A percentile compares a stretch with the other conserved stretches of the same genome.
These are phyloP conservation scores for Neopestalotiopsis clavispora DNA, from an alignment of 2,329 filamentous ascomycete genomes.

Conservation along the genomic window DNA sequence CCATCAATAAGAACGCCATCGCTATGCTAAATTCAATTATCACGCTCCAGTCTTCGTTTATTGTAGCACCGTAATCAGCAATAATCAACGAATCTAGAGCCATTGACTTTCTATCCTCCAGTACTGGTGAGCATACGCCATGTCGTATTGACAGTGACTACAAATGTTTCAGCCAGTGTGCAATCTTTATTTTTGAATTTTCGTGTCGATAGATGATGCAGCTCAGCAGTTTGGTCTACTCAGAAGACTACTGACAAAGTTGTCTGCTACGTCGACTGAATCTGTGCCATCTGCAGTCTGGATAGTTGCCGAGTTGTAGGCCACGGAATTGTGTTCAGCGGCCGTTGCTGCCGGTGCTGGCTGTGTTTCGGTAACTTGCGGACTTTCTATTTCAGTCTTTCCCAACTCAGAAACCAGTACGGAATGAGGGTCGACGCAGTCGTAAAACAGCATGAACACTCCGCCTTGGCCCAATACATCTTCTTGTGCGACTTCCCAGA, in stretches of 20 bases:
- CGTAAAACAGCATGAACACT: conserved; percentile 98
- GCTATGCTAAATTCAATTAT: conserved; percentile 9
- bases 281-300: no score
- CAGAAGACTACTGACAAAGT: conserved; percentile 2
- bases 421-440: conserved; percentile 65
- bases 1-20: conserved; percentile 3
- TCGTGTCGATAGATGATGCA: not conserved
- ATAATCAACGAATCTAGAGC: not conserved
- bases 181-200: no score
- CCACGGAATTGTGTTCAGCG: no score
- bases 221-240: conserved; percentile 8
- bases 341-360: not conserved
- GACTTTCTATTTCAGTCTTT: not conserved
- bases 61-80: not conserved
- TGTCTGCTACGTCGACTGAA: not conserved
- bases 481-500: conserved; percentile 74
- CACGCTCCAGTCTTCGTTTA: not conserved
- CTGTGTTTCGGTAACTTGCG: not conserved
- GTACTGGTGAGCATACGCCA: not conserved
- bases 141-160: no score
- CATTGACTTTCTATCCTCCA: not conserved
- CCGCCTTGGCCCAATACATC: conserved; percentile 77
- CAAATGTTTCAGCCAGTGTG: no score
- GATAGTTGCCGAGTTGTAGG: not conserved
- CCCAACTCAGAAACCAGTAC: conserved; percentile 38